Conservation (phyloP, 441 rosid genomes). For the Aquilaria agallochum region DNA sequence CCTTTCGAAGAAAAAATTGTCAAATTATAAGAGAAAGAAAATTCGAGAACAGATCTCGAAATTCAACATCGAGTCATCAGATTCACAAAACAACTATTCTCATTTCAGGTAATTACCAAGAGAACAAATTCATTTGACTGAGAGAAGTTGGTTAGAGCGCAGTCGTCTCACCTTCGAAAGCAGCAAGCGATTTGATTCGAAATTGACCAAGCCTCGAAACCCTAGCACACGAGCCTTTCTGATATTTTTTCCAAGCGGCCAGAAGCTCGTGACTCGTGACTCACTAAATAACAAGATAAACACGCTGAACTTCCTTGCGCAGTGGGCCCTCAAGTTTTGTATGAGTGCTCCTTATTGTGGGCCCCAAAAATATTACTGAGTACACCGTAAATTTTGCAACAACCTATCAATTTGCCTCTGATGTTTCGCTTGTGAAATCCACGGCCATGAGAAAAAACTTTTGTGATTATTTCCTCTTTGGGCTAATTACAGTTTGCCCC, state of each 20-base stretch:
- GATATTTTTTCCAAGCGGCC: constrained; percentile 14
- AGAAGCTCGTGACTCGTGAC: constrained; percentile 1
- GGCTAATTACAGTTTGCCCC: too few species aligned
- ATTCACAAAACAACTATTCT: neutral
- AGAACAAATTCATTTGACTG: too few species aligned
- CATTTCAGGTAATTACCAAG: too few species aligned
- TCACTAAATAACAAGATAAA: constrained; percentile 3
- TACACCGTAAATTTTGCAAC: too few species aligned
- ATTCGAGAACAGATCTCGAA: neutral
- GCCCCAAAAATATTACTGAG: too few species aligned
- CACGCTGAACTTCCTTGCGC: constrained; percentile 3
- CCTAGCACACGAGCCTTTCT: constrained; percentile 4
- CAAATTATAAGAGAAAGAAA: neutral
- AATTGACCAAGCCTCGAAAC: constrained; percentile 13
- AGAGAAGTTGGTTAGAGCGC: neutral
- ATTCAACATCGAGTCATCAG: neutral
- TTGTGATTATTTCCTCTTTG: too few species aligned
- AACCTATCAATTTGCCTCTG: too few species aligned
- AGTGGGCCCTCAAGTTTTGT: constrained; percentile 3
- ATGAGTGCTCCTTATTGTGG: too few species aligned
- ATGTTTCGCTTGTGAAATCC: too few species aligned
- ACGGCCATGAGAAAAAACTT: too few species aligned
- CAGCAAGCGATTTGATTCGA: constrained; percentile 5
- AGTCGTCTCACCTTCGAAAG: constrained; percentile 15
- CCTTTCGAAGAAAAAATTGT: too few species aligned